Percentiles rank a stretch among this genome's conserved stretches.
Conservation (phyloP, 768 basidiomycete genomes). For the Amanita phalloides region DNA sequence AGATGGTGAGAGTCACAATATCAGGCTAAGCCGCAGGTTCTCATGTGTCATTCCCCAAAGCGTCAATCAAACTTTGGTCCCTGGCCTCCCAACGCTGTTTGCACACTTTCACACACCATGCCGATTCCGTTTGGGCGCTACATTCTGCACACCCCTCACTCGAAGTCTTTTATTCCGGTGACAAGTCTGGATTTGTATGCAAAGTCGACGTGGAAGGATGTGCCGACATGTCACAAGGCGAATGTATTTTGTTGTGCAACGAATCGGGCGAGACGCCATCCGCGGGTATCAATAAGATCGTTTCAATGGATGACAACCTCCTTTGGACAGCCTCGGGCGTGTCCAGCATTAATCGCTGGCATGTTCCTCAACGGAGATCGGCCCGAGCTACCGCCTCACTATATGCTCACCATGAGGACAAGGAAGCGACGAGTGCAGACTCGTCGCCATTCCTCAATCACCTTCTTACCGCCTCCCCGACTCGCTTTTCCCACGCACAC, state of each 20-base stretch:
- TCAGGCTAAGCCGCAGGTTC: neutral
- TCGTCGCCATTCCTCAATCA: constrained; percentile 12
- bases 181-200: constrained; percentile 82
- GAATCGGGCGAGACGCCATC: constrained; percentile 27
- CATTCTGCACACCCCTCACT: constrained; percentile 81
- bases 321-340: constrained; percentile 88
- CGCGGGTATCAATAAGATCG: constrained; percentile 57
- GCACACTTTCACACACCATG: constrained; percentile 94
- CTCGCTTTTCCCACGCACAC: neutral
- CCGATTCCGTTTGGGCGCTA: constrained; percentile 91
- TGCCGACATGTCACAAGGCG: constrained; percentile 75
- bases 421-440: constrained; percentile 11
- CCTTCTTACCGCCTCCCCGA: constrained; percentile 1
- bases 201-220: constrained; percentile 85
- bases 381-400: constrained; percentile 18
- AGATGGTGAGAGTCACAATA: constrained; percentile 34
- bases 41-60: constrained; percentile 12
- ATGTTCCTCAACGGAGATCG: constrained; percentile 42
- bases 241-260: constrained; percentile 77
- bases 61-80: constrained; percentile 94
- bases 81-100: constrained; percentile 79
- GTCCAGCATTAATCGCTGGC: constrained; percentile 79
- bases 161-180: constrained; percentile 89
- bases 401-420: constrained; percentile 15
- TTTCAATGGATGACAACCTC: constrained; percentile 65